phyloP scores from a whole-genome alignment of 495 filamentous ascomycete genomes.

The Cercophora sp. region DNA sequence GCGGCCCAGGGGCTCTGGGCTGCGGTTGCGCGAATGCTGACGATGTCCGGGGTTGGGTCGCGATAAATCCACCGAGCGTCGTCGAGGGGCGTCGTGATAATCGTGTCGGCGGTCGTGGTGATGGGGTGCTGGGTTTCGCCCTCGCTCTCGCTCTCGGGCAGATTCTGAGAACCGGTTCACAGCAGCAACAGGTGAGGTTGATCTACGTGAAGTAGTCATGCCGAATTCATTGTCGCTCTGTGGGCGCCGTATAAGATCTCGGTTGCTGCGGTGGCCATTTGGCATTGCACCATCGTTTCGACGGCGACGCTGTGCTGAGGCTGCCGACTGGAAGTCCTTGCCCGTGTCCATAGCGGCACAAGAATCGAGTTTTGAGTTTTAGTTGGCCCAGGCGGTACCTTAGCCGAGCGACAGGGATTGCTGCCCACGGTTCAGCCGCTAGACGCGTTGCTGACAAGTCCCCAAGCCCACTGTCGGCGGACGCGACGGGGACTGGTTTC shows the following conservation, averaged over 20 bases:
- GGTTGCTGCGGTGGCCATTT: constrained; percentile 30
- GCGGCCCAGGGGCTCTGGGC: constrained; percentile 30
- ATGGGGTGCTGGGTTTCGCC: constrained; percentile 11
- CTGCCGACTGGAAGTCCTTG: constrained; percentile 18
- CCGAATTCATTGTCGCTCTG: constrained; percentile 30
- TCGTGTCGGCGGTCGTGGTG: constrained; percentile 7
- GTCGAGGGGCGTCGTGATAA: constrained; percentile 7
- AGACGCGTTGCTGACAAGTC: constrained; percentile 24
- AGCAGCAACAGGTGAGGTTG: constrained; percentile 28
- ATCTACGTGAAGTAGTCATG: constrained; percentile 37
- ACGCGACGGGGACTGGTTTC: not conserved
- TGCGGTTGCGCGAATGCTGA: constrained; percentile 27
- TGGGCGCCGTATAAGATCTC: constrained; percentile 24
- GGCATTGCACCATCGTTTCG: constrained; percentile 31
- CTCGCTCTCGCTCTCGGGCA: constrained; percentile 14
- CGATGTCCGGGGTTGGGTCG: constrained; percentile 14
- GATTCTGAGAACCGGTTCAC: constrained; percentile 25
- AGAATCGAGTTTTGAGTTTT: constrained; percentile 36
- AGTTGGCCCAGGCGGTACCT: constrained; percentile 33
- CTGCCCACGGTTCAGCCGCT: constrained; percentile 16
- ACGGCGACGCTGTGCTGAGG: constrained; percentile 22
- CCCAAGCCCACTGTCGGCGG: constrained; percentile 4
- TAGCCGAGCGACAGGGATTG: constrained; percentile 35
- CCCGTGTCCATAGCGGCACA: constrained; percentile 25
- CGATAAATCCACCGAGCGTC: constrained; percentile 9